Conservation (phyloP, 2,329 filamentous ascomycete genomes). For the Hymenoscyphus albidus region DNA sequence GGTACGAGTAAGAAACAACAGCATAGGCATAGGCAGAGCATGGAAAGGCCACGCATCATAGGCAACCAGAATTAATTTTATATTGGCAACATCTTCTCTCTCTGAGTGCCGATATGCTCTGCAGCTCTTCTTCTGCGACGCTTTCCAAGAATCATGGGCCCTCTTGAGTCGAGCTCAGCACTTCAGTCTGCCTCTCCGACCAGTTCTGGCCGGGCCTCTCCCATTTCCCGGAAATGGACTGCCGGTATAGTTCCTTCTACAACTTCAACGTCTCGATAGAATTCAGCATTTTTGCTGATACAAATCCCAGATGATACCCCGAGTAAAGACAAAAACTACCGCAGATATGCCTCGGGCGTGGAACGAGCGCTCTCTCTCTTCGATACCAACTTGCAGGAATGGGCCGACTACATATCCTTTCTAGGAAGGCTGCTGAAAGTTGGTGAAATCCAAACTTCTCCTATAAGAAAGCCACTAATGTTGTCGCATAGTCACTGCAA, state of each 20-base stretch:
- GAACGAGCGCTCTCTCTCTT: conserved; percentile 86
- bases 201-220: conserved; percentile 79
- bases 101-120: conserved; percentile 19
- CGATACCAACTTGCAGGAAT: conserved; percentile 92
- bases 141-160: conserved; percentile 48
- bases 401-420: conserved; percentile 99
- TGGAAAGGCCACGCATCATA: conserved; percentile 24
- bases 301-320: conserved; percentile 47
- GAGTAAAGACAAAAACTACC: conserved; percentile 65
- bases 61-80: not conserved
- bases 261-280: not conserved
- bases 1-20: not conserved
- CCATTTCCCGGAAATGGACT: conserved; percentile 71
- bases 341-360: conserved; percentile 84
- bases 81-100: conserved; percentile 4
- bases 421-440: conserved; percentile 87
- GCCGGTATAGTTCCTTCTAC: conserved; percentile 54
- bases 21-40: conserved; percentile 14
- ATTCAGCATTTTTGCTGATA: not conserved
- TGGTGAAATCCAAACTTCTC: conserved; percentile 24
- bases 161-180: conserved; percentile 54
- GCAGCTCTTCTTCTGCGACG: conserved; percentile 23
- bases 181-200: conserved; percentile 68
- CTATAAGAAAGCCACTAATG: conserved; percentile 27
- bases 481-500: conserved; percentile 69